Base-by-base conservation (phyloP, 108 stramenopile species). In the Aurantiochytrium sp. region DNA sequence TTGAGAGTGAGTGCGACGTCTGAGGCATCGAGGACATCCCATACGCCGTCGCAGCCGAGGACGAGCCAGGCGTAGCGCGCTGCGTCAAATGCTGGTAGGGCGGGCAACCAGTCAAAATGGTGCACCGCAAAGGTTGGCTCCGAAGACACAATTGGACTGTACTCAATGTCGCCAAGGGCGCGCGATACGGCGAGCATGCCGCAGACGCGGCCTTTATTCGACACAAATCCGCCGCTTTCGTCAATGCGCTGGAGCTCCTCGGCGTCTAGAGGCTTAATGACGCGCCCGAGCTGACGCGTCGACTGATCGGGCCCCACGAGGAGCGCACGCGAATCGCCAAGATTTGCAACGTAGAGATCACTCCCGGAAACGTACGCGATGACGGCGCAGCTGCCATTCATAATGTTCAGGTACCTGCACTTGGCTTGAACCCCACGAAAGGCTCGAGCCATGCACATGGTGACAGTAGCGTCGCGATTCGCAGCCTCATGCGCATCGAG, bases 261-360 rank as follows among this genome's bases (percentile, higher is more conserved):
- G 19, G 4, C 8, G 4, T 43, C 42, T 1, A 23, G 12, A 23
- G 96, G 96, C 93, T 97, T 97, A 92, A 98, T 97, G 90, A 98
- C 98, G 44, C 91, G 47, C 14, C 94, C 95, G 60, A 97, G 91
- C 42, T 69, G 64, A 18, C 42, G 64, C 64, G 95, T 71, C 6
- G 97, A 97, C 49, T 59, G 91, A 35, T 95, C 94, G 44, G 91
- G 72, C 19, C 93, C 90, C 60, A 95, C 92, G 43, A 98, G 90
- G 44, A 98, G 92, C 16, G 96, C 97, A 59, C 97, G 96, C 43
- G 96, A 97, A 90, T 98, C 98, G 4, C 99, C 99, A 18, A 98
- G 95, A 89, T 98, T 99, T 16, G 98, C 99, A 53, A 96, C 93
- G 45, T 96, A 60, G 0, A 99, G 87, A 12, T 44, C 59, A 1